These are phyloP conservation scores for Solanum ahanhuiri DNA, from an alignment of 257 asterid genomes.

Conservation along the genomic window DNA sequence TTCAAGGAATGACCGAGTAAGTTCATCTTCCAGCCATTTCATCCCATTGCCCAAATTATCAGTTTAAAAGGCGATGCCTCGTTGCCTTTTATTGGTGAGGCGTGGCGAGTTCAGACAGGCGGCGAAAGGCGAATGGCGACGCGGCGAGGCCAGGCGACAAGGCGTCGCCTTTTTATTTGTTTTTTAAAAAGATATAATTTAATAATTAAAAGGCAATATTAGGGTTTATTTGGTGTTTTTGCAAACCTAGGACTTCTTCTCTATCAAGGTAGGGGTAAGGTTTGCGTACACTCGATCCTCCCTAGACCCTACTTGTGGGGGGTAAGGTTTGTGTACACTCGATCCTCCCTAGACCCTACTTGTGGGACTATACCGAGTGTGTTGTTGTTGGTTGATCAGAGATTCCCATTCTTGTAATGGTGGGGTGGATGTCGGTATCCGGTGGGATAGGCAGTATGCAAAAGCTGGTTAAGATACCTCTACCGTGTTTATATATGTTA, in stretches of 20 bases:
- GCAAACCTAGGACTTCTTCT: background rate
- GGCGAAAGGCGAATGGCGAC: background rate
- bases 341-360: background rate
- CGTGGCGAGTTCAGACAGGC: background rate
- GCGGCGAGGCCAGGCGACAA: background rate
- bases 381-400: background rate
- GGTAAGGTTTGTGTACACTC: background rate
- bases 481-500: background rate
- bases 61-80: background rate
- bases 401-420: background rate
- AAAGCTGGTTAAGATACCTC: background rate
- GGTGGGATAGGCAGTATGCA: background rate
- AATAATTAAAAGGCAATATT: background rate
- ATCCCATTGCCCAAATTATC: background rate
- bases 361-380: background rate
- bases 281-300: background rate
- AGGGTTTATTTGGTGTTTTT: background rate
- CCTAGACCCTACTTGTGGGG: background rate
- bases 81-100: background rate
- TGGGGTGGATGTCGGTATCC: background rate
- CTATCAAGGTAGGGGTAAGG: background rate
- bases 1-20: background rate
- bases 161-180: background rate
- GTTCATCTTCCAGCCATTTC: background rate
- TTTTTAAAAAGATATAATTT: no score